phyloP scores from a whole-genome alignment of 345 rosid species.

The Microthlaspi erraticum region DNA sequence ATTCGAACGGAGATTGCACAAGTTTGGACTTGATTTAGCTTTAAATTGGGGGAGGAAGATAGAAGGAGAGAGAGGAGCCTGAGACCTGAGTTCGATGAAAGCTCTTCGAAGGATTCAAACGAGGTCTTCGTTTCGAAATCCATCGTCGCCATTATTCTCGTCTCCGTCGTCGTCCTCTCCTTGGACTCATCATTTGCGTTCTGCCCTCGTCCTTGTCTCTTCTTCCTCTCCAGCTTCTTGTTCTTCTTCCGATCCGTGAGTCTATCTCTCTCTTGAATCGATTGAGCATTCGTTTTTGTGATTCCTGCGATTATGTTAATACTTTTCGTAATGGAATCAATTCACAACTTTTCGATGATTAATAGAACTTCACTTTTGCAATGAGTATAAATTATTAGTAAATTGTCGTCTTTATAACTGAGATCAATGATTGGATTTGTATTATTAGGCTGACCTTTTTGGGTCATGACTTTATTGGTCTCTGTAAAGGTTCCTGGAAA shows the following conservation, averaged over 20 bases:
- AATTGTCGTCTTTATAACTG: conserved; percentile 8
- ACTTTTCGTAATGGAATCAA: background rate
- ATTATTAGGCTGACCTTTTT: too few relatives aligned
- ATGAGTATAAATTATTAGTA: background rate
- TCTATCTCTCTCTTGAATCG: conserved; percentile 16
- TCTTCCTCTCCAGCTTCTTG: conserved; percentile 85
- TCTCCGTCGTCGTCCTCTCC: conserved; percentile 62
- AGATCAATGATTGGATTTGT: background rate
- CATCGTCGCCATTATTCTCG: conserved; percentile 70
- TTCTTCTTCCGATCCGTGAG: conserved; percentile 84
- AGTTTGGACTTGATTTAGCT: background rate
- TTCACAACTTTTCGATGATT: background rate
- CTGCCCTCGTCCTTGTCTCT: conserved; percentile 75
- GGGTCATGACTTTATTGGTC: background rate
- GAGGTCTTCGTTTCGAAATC: conserved; percentile 62
- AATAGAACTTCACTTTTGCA: background rate
- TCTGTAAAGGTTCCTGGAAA: too few relatives aligned
- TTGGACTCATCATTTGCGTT: conserved; percentile 93
- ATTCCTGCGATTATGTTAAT: background rate
- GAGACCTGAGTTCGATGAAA: conserved; percentile 52
- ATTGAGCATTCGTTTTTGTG: too few relatives aligned
- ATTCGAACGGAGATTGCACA: conserved; percentile 1
- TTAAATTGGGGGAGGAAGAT: background rate
- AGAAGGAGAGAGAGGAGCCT: background rate
- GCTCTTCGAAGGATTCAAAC: conserved; percentile 84